Percentiles rank a stretch among this genome's conserved stretches.
These are phyloP conservation scores for Neurospora sp. DNA, from an alignment of 495 filamentous ascomycete species.

Conservation along the genomic window DNA sequence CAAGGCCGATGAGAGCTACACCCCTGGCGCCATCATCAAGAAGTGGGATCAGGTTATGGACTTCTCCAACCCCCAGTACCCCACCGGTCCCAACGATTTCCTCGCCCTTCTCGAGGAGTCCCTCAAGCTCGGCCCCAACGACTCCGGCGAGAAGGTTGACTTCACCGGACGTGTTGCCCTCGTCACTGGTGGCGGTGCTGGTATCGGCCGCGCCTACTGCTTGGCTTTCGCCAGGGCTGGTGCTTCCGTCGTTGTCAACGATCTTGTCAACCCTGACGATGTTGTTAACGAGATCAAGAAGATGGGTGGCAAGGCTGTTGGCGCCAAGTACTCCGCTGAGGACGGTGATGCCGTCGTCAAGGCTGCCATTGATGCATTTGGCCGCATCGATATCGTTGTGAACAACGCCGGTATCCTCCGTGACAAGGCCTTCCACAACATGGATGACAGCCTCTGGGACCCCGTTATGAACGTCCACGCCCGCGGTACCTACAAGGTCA, in stretches of 20 bases:
- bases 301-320: conserved; percentile 80
- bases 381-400: conserved; percentile 85
- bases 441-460: conserved; percentile 92
- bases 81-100: conserved; percentile 82
- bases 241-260: conserved; percentile 89
- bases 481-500: conserved; percentile 91
- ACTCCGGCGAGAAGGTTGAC: conserved; percentile 65
- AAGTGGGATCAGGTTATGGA: conserved; percentile 84
- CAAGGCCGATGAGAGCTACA: conserved; percentile 81
- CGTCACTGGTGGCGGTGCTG: conserved; percentile 86
- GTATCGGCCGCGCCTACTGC: conserved; percentile 87
- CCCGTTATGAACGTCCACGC: conserved; percentile 87
- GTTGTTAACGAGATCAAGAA: conserved; percentile 89
- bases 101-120: conserved; percentile 79
- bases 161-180: conserved; percentile 88
- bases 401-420: conserved; percentile 98
- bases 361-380: conserved; percentile 84
- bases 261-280: conserved; percentile 83
- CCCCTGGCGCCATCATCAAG: conserved; percentile 75
- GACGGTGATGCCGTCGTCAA: conserved; percentile 91
- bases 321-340: conserved; percentile 88
- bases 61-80: conserved; percentile 78
- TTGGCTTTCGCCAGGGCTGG: conserved; percentile 85
- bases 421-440: conserved; percentile 96
- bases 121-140: conserved; percentile 62